Percentiles rank a stretch among this genome's conserved stretches.
phyloP scores from a whole-genome alignment of 2,329 filamentous ascomycete species.

The Davidsoniella australis region DNA sequence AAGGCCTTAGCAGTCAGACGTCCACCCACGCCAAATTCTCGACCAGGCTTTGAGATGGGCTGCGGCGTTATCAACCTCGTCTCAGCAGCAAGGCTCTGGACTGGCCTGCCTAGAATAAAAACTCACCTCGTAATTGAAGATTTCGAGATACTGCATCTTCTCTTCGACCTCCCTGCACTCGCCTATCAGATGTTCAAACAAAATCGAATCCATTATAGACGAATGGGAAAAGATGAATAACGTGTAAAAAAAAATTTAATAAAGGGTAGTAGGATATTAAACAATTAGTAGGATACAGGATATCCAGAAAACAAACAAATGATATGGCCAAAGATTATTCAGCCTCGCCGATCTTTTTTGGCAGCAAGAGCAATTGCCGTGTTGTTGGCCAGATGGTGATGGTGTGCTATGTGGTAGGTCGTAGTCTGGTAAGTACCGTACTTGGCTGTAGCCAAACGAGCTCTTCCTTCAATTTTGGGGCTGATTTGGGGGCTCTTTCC shows the following conservation, averaged over 20 bases:
- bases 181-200: conserved; percentile 19
- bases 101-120: background rate
- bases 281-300: background rate
- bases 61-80: background rate
- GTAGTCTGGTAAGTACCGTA: too few relatives aligned
- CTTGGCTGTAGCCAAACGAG: too few relatives aligned
- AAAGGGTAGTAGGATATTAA: background rate
- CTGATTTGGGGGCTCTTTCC: too few relatives aligned
- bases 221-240: background rate
- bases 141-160: conserved; percentile 37
- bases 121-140: conserved; percentile 32
- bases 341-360: background rate
- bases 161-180: conserved; percentile 33
- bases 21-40: background rate
- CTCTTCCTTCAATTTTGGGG: too few relatives aligned
- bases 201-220: conserved; percentile 4
- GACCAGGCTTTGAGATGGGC: background rate
- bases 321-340: background rate
- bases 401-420: too few relatives aligned
- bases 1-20: background rate
- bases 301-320: background rate
- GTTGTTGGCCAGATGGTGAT: too few relatives aligned
- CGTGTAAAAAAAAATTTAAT: background rate
- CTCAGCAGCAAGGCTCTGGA: background rate
- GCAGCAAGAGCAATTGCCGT: background rate